Conservation (phyloP, 768 basidiomycete genomes). For the Lactifluus echinatus region DNA sequence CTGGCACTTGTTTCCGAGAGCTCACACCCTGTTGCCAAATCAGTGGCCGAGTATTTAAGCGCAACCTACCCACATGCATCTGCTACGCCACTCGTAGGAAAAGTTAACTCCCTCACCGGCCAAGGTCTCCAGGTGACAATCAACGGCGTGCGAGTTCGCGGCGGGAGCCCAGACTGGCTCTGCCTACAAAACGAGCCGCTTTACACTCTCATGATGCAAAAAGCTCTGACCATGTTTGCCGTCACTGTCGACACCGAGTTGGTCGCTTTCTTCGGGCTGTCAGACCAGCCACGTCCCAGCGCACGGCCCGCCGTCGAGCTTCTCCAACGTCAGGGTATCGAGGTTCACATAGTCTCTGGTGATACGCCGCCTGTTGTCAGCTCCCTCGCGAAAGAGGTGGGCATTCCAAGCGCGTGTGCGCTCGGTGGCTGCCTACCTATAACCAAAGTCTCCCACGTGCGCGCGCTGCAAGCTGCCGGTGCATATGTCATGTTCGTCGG, state of each 20-base stretch:
- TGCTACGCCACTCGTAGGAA: constrained; percentile 4
- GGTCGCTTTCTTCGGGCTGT: constrained; percentile 32
- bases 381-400: constrained; percentile 33
- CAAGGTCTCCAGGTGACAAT: constrained; percentile 31
- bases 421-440: constrained; percentile 38
- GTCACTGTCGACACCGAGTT: constrained; percentile 25
- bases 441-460: constrained; percentile 34
- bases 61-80: neutral
- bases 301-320: constrained; percentile 30
- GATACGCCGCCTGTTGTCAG: constrained; percentile 38
- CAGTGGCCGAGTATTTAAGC: constrained; percentile 28
- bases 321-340: constrained; percentile 30
- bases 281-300: constrained; percentile 39
- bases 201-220: constrained; percentile 28
- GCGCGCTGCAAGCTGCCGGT: constrained; percentile 22
- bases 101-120: constrained; percentile 29
- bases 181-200: constrained; percentile 24
- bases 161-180: constrained; percentile 33
- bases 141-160: constrained; percentile 28
- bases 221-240: constrained; percentile 39
- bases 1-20: constrained; percentile 28
- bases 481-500: constrained; percentile 35
- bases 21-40: constrained; percentile 31
- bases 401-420: constrained; percentile 31
- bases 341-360: constrained; percentile 42